A percentile compares a stretch with the other conserved stretches of the same genome.
Conservation (phyloP, 2,329 filamentous ascomycete species). For the Ramichloridium luteum region DNA sequence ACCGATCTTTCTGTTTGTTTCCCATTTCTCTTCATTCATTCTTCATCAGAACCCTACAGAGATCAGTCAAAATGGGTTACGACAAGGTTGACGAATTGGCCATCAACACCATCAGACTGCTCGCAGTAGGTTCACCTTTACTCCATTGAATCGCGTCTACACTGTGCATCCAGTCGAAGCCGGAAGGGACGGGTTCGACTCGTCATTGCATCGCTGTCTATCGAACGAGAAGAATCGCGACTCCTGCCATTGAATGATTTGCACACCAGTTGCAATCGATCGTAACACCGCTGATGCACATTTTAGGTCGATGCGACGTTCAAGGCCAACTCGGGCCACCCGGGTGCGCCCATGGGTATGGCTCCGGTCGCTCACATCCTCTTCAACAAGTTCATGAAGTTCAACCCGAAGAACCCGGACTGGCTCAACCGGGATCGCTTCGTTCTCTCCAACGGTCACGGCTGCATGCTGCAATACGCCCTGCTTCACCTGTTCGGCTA, state of each 20-base stretch:
- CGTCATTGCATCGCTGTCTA: too few species aligned
- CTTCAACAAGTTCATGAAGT: slow-evolving; percentile 98
- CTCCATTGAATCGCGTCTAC: too few species aligned
- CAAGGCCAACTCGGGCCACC: slow-evolving; percentile 93
- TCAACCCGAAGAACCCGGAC: slow-evolving; percentile 97
- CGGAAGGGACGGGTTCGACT: too few species aligned
- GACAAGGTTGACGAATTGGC: slow-evolving; percentile 76
- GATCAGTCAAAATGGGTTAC: slow-evolving; percentile 61
- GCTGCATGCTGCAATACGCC: slow-evolving; percentile 98
- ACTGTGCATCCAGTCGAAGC: too few species aligned
- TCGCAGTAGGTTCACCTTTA: slow-evolving; percentile 70
- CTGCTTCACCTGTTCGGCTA: slow-evolving; percentile 96
- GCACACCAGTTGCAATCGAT: too few species aligned
- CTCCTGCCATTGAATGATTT: too few species aligned
- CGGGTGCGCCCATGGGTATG: slow-evolving; percentile 96
- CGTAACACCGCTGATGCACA: too few species aligned
- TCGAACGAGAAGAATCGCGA: too few species aligned
- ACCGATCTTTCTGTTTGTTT: too few species aligned
- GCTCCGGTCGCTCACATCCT: slow-evolving; percentile 92
- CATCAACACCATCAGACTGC: slow-evolving; percentile 94
- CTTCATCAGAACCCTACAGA: neutral
- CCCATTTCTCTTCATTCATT: slow-evolving; percentile 1
- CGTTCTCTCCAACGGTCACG: slow-evolving; percentile 97
- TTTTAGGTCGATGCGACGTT: slow-evolving; percentile 89
- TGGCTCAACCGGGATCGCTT: slow-evolving; percentile 98